Base-by-base conservation (phyloP, 306 rosid genomes). In the Gynostemma pentaphyllum region DNA sequence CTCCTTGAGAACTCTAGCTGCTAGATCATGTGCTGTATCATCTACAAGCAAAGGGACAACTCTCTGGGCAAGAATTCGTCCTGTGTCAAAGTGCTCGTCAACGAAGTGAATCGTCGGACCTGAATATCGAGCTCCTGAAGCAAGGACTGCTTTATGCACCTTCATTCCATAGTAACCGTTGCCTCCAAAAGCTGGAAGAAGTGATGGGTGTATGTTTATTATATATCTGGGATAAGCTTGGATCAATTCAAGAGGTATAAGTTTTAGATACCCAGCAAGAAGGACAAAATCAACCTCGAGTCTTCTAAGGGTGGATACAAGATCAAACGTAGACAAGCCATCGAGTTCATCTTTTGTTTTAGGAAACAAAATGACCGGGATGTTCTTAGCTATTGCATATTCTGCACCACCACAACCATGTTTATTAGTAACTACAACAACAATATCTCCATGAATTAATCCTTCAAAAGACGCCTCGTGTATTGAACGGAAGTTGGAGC, bases 161-260 rank as follows among this genome's bases (percentile, higher is more conserved):
- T 83, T 92, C 95, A 80, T 82, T 24, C 98, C 98, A 67, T 85
- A 88, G 68, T 77, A 81, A 66, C 96, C 96, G 74, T 88, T 79
- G 59, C 98, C 98, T 78, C 98, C 98, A 79, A 92, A 92, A 54
- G 98, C 92, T 24, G 96, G 96, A 77, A 88, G 98, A 74, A 92
- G 92, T 29, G 98, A 86, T 34, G 98, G 96, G 72, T 92, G 96
- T 41, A 92, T 88, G 69, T 92, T 92, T 61, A 84, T 23, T 52
- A 88, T 83, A 72, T 85, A 82, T 74, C 78, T 82, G 41, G 82
- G 72, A 68, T 77, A 86, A 52, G 95, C 95, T 66, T 72, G 83
- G 66, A 82, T 78, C 79, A 92, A 71, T 66, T 83, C 95, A 19
- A 50, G 78, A 0, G 96, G 98, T 82, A 92, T 79, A 60, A 92